phyloP scores from a whole-genome alignment of 768 basidiomycete genomes.

The Sarcodon sp. region DNA sequence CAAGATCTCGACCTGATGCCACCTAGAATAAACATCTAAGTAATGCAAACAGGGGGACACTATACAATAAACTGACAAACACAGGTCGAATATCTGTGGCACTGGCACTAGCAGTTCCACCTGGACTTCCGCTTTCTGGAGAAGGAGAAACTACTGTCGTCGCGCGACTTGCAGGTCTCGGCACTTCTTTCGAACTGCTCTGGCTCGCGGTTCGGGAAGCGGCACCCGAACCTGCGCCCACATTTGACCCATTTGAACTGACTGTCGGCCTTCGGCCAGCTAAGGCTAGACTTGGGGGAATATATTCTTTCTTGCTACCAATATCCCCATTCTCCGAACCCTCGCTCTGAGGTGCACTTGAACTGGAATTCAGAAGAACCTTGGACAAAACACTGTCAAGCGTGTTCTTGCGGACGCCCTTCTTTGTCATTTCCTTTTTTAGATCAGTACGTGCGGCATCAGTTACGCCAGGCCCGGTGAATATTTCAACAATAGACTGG shows the following conservation, averaged over 20 bases:
- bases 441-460: constrained; percentile 86
- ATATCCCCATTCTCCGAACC: constrained; percentile 50
- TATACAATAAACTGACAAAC: background rate
- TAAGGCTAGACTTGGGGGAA: constrained; percentile 65
- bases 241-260: constrained; percentile 2
- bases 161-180: constrained; percentile 53
- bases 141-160: constrained; percentile 28
- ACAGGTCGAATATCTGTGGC: background rate
- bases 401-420: constrained; percentile 78
- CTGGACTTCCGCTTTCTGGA: constrained; percentile 15
- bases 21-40: constrained; percentile 31
- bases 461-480: constrained; percentile 70
- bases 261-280: constrained; percentile 32
- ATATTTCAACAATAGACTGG: constrained; percentile 70
- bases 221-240: constrained; percentile 12
- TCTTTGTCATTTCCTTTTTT: constrained; percentile 83
- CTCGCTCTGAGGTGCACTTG: constrained; percentile 27
- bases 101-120: background rate
- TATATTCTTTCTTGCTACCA: constrained; percentile 37
- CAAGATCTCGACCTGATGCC: constrained; percentile 75
- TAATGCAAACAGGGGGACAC: background rate
- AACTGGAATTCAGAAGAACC: constrained; percentile 34
- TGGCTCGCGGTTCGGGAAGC: constrained; percentile 26
- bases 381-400: constrained; percentile 67
- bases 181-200: constrained; percentile 31